Evolutionary conservation across 2,329 filamentous ascomycete species (phyloP).

Genomic region (Torrubiella hemipterigena): DNA sequence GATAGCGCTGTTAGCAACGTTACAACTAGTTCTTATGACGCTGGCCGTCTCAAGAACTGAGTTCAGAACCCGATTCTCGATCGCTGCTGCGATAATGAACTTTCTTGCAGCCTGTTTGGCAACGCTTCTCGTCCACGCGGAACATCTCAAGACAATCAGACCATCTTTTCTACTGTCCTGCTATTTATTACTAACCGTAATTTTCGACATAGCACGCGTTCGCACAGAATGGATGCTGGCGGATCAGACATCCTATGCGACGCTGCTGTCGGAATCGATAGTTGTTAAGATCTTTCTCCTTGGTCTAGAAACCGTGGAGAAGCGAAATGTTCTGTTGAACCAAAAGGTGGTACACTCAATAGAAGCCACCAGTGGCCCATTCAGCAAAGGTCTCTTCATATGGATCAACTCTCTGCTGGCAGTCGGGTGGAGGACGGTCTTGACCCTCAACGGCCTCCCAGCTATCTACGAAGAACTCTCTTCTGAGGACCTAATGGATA

Average conservation of each 20-base stretch:
- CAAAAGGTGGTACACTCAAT: conserved; percentile 29
- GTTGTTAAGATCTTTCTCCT: conserved; percentile 14
- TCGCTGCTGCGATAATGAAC: conserved; percentile 16
- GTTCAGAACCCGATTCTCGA: conserved; percentile 15
- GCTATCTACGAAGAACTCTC: conserved; percentile 17
- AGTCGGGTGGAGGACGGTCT: conserved; percentile 28
- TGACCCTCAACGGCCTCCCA: conserved; percentile 16
- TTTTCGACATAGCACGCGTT: conserved; percentile 19
- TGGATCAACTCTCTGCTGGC: conserved; percentile 31
- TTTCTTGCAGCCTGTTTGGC: conserved; percentile 15
- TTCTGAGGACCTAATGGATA: conserved; percentile 13
- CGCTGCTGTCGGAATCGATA: conserved; percentile 11
- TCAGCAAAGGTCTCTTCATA: conserved; percentile 18
- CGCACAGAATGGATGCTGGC: conserved; percentile 20
- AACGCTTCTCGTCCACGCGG: conserved; percentile 15
- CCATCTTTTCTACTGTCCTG: conserved; percentile 18
- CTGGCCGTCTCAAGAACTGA: no score
- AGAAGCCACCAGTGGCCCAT: conserved; percentile 33
- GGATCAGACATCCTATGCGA: conserved; percentile 12
- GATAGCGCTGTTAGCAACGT: no score
- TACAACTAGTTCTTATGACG: no score
- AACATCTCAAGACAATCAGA: conserved; percentile 20
- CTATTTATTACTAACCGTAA: conserved; percentile 16
- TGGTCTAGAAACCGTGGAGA: conserved; percentile 17
- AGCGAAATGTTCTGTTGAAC: conserved; percentile 19